Evolutionary conservation across 176 grass and related monocot species (phyloP), one percentile per base, ranked within the genome.

Genomic region (Triticum turgidum): DNA sequence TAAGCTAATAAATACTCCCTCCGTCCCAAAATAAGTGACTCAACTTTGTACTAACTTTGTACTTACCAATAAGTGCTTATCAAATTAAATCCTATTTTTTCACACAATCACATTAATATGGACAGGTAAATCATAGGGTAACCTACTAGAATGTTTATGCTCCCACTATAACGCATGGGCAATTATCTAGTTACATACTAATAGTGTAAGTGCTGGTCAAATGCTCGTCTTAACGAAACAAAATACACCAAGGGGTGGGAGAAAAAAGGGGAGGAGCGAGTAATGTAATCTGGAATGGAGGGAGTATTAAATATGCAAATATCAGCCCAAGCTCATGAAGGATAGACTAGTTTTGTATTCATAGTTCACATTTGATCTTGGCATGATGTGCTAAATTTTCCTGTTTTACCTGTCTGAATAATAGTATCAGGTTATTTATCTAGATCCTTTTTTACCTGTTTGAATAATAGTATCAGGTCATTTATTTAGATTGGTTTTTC

Each of bases 291-390:
- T 21, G 20, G 56, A 59, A 21, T 3, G 20, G 7, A 21, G 56
- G 56, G 56, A 59, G 3, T 52, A 5, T 78, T 20, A 32, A 69
- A 83, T 17, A 70, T 58, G 18, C 52, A 65, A 74, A 42, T 80
- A 74, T 71, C 51, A 80, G 44, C 3, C 22, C 17, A 86, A 86
- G n/a, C 42, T 76, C 39, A 58, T 65, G 30, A 59, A 69, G 45
- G 39, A 41, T 17, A 83, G 22, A 73, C 39, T 52, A 9, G 10
- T n/a, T 84, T 62, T 29, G 29, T 71, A 21, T 42, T 20, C 70
- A 5, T 39, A 74, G 37, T 81, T 70, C 6, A 64, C 2, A 44
- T 4, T 5, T 42, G 42, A 79, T 58, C 6, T 35, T 59, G 56
- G 47, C 29, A 58, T 0, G 11, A 68, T 73, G 70, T 71, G n/a